Evolutionary conservation across 1,284 basidiomycete genomes (phyloP).

Genomic region (Trichosporon coremiiforme): DNA sequence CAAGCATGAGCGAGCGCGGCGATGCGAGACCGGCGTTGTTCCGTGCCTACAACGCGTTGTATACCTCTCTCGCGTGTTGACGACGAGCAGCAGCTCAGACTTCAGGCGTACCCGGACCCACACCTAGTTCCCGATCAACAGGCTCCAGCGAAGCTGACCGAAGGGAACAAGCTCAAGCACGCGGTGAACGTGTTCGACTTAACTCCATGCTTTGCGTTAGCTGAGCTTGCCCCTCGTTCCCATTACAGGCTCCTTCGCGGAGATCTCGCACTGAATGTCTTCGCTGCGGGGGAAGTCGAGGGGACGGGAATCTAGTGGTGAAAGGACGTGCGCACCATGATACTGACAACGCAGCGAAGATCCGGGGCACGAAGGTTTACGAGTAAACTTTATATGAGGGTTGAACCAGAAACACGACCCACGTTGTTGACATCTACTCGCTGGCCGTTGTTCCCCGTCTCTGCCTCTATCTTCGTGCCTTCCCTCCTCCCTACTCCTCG

Average conservation of each 20-base stretch:
- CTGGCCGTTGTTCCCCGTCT: background rate
- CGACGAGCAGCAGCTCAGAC: background rate
- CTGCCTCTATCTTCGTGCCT: too few species aligned
- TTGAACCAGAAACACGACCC: conserved; percentile 2
- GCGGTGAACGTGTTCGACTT: background rate
- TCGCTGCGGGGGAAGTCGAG: background rate
- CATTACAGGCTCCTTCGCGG: background rate
- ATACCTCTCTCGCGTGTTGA: background rate
- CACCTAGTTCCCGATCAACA: too few species aligned
- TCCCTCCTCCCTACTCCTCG: background rate
- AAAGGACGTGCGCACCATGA: background rate
- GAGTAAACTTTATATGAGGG: background rate
- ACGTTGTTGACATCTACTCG: too few species aligned
- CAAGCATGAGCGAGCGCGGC: background rate
- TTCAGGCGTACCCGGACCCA: background rate
- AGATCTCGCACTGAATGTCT: background rate
- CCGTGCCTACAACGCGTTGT: background rate
- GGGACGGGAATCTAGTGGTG: too few species aligned
- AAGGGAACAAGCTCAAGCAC: background rate
- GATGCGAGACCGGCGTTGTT: background rate
- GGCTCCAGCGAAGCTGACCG: too few species aligned
- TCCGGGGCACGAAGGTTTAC: background rate
- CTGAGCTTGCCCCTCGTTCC: background rate
- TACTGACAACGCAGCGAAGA: background rate
- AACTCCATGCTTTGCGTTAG: background rate